These are phyloP conservation scores for Erythrobasidium hasegawianum DNA, from an alignment of 1,284 basidiomycete species.

Conservation along the genomic window DNA sequence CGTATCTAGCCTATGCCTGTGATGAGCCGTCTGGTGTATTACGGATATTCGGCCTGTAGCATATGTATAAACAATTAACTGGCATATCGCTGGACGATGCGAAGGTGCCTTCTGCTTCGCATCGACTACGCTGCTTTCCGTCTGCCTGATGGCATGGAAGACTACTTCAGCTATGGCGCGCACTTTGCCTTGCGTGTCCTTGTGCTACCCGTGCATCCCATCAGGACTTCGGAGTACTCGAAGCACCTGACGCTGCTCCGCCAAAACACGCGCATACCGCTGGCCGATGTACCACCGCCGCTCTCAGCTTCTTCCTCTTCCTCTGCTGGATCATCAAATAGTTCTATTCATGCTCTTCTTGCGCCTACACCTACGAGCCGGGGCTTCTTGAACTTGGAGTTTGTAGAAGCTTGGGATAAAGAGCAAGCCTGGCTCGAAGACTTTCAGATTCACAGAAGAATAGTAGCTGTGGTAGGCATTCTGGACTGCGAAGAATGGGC, in stretches of 20 bases:
- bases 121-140: not conserved
- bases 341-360: constrained; percentile 53
- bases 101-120: not conserved
- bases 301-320: not conserved
- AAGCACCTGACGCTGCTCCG: constrained; percentile 66
- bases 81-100: not conserved
- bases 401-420: constrained; percentile 59
- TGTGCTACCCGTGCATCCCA: constrained; percentile 69
- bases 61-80: not conserved
- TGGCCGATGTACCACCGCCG: constrained; percentile 70
- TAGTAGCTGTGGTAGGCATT: constrained; percentile 72
- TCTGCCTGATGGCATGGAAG: constrained; percentile 28
- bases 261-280: constrained; percentile 64
- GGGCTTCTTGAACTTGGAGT: constrained; percentile 68
- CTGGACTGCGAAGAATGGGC: constrained; percentile 57
- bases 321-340: too few relatives aligned
- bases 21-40: constrained; percentile 24
- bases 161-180: constrained; percentile 14
- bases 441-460: constrained; percentile 72
- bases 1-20: constrained; percentile 26
- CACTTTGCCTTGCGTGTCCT: constrained; percentile 58
- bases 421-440: constrained; percentile 55
- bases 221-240: constrained; percentile 62
- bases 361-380: constrained; percentile 71
- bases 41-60: constrained; percentile 22